phyloP scores from a whole-genome alignment of 768 basidiomycete genomes.

The Lactifluus hygrophoroides region DNA sequence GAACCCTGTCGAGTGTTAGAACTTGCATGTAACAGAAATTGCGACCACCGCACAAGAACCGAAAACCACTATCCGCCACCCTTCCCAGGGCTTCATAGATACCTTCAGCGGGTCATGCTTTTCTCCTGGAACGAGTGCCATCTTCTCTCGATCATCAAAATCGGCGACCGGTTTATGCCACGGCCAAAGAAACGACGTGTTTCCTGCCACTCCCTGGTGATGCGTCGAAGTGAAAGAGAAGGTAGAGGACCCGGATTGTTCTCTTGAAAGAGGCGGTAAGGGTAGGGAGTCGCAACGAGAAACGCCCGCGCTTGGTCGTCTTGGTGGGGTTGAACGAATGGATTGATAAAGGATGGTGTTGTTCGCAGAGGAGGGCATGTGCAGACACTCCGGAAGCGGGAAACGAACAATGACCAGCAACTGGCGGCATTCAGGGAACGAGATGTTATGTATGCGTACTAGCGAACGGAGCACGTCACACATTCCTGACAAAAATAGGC shows the following conservation, averaged over 20 bases:
- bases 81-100: slow-evolving; percentile 29
- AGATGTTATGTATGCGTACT: not conserved
- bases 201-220: not conserved
- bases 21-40: not conserved
- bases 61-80: slow-evolving; percentile 46
- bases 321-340: slow-evolving; percentile 13
- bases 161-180: slow-evolving; percentile 6
- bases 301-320: slow-evolving; percentile 18
- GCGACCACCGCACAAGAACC: slow-evolving; percentile 40
- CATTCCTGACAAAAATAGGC: not conserved
- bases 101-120: not conserved
- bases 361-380: slow-evolving; percentile 15
- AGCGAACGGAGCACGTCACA: slow-evolving; percentile 4
- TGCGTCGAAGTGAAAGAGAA: not conserved
- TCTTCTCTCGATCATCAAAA: slow-evolving; percentile 14
- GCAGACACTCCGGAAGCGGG: not conserved
- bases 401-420: not conserved
- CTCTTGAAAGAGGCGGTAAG: slow-evolving; percentile 13
- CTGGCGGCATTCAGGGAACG: not conserved
- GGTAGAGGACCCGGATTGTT: slow-evolving; percentile 5
- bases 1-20: slow-evolving; percentile 41
- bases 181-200: slow-evolving; percentile 6
- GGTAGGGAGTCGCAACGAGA: slow-evolving; percentile 6
- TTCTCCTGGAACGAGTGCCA: slow-evolving; percentile 12
- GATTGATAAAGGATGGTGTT: slow-evolving; percentile 15